Evolutionary conservation across 805 yeast species (phyloP).

Genomic region (Hanseniaspora mollemarum): DNA sequence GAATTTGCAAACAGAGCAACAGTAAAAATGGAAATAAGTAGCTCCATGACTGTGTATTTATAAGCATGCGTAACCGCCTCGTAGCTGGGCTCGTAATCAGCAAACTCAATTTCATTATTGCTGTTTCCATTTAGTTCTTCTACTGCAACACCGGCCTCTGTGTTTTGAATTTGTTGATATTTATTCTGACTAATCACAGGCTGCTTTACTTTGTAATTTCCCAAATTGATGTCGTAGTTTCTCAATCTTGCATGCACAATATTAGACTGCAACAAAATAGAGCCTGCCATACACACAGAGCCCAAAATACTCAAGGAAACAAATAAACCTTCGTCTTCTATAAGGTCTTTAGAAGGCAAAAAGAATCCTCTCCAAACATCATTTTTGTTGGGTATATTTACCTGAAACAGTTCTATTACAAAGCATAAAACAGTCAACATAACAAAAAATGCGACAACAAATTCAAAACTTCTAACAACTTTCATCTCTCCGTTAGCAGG

Average conservation of each 20-base stretch:
- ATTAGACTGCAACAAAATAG: conserved; percentile 73
- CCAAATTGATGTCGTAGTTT: conserved; percentile 62
- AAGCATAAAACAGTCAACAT: conserved; percentile 67
- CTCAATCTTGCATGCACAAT: conserved; percentile 73
- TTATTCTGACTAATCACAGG: background rate
- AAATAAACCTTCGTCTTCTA: conserved; percentile 58
- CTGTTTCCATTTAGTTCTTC: conserved; percentile 19
- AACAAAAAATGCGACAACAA: conserved; percentile 60
- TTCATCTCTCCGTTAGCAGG: conserved; percentile 65
- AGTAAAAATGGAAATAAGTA: conserved; percentile 69
- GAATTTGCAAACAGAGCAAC: conserved; percentile 86
- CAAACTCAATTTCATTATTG: conserved; percentile 31
- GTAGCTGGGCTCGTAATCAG: conserved; percentile 60
- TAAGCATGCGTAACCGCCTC: conserved; percentile 74
- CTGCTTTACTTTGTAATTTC: conserved; percentile 34
- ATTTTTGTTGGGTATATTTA: conserved; percentile 41
- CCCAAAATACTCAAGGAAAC: conserved; percentile 76
- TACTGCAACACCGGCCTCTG: background rate
- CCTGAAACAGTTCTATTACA: conserved; percentile 51
- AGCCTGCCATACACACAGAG: conserved; percentile 93
- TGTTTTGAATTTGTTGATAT: background rate
- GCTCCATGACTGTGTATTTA: conserved; percentile 71
- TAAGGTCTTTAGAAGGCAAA: conserved; percentile 51
- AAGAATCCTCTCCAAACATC: conserved; percentile 50
- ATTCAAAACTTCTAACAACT: conserved; percentile 65